Evolutionary conservation across 805 yeast genomes (phyloP).

Genomic region (Lipomyces mesembrius): DNA sequence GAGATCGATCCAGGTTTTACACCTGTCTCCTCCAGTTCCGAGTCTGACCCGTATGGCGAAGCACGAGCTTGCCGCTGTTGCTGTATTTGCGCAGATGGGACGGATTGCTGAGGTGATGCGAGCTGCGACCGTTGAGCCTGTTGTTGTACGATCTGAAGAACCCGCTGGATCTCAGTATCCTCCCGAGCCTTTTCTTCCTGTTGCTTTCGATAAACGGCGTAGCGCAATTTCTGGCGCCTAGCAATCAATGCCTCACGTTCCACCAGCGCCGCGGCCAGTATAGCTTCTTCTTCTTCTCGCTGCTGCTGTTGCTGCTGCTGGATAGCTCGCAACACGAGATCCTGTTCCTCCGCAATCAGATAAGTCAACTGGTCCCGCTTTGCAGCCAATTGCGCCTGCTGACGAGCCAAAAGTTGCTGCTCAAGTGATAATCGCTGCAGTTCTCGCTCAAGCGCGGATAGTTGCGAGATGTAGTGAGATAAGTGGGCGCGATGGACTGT

Average conservation of each 20-base stretch:
- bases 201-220: slow-evolving; percentile 36
- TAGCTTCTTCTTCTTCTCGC: slow-evolving; percentile 27
- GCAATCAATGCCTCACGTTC: slow-evolving; percentile 34
- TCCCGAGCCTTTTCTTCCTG: slow-evolving; percentile 32
- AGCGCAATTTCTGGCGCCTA: slow-evolving; percentile 30
- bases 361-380: slow-evolving; percentile 39
- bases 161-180: slow-evolving; percentile 28
- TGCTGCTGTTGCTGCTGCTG: slow-evolving; percentile 32
- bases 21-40: slow-evolving; percentile 28
- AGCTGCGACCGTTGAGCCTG: slow-evolving; percentile 5
- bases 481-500: slow-evolving; percentile 35
- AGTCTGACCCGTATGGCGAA: slow-evolving; percentile 11
- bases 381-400: slow-evolving; percentile 33
- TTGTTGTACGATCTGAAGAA: slow-evolving; percentile 21
- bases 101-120: background rate
- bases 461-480: slow-evolving; percentile 38
- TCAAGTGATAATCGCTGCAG: slow-evolving; percentile 37
- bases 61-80: slow-evolving; percentile 10
- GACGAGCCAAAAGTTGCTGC: slow-evolving; percentile 32
- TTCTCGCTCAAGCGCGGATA: slow-evolving; percentile 39
- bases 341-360: slow-evolving; percentile 40
- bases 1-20: slow-evolving; percentile 32
- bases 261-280: slow-evolving; percentile 24
- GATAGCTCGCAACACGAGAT: slow-evolving; percentile 38
- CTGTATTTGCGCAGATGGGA: background rate